Percentiles rank a stretch among this genome's conserved stretches.
These are phyloP conservation scores for Thelonectria discophora DNA, from an alignment of 2,329 filamentous ascomycete species.

Conservation along the genomic window DNA sequence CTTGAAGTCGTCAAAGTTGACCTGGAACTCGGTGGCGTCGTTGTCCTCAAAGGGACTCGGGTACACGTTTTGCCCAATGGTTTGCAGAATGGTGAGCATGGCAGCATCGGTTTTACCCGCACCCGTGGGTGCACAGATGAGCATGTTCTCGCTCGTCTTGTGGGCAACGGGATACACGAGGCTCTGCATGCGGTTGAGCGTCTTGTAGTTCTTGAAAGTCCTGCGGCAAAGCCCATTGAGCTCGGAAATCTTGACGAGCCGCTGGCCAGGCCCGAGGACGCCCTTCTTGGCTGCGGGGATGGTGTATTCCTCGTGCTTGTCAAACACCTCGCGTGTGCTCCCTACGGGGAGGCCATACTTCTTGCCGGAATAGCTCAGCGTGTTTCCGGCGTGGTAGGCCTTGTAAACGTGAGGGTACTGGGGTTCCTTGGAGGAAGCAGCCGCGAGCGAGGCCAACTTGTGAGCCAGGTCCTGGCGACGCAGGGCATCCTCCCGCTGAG, in stretches of 20 bases:
- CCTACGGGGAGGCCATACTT: constrained; percentile 85
- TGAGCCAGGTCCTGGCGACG: constrained; percentile 81
- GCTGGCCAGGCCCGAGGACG: constrained; percentile 74
- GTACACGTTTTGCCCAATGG: constrained; percentile 82
- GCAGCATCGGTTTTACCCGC: constrained; percentile 98
- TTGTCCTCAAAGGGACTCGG: constrained; percentile 82
- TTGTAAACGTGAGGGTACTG: constrained; percentile 96
- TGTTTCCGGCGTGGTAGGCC: constrained; percentile 83
- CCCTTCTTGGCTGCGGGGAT: constrained; percentile 87
- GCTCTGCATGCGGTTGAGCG: constrained; percentile 97
- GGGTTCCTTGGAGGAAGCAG: constrained; percentile 75
- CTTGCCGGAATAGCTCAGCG: constrained; percentile 78
- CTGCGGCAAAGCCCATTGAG: constrained; percentile 88
- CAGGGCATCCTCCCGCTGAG: constrained; percentile 82
- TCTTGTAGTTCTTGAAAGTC: constrained; percentile 95
- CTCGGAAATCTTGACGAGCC: constrained; percentile 79
- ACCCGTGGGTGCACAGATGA: constrained; percentile 97
- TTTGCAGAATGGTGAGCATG: constrained; percentile 94
- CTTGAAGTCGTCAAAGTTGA: constrained; percentile 91
- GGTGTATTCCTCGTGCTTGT: constrained; percentile 88
- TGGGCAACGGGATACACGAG: constrained; percentile 95
- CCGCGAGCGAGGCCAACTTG: constrained; percentile 77
- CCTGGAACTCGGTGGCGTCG: constrained; percentile 78
- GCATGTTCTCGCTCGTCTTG: constrained; percentile 96
- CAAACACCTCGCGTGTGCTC: constrained; percentile 72